phyloP scores from a whole-genome alignment of 2,329 filamentous ascomycete species.

The Cladophialophora immunda region DNA sequence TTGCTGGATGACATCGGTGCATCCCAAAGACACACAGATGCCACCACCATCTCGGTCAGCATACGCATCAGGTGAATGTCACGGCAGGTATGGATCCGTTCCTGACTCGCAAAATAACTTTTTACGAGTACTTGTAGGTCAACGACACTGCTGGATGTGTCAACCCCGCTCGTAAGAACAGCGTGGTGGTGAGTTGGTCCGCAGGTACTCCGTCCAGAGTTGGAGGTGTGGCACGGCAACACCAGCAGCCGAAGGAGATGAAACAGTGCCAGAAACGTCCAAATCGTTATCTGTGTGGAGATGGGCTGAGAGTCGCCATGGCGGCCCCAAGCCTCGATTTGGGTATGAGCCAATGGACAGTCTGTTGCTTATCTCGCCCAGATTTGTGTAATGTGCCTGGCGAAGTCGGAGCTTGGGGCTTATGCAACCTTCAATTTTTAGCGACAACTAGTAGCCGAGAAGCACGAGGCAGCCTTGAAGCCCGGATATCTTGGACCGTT shows the following conservation, averaged over 20 bases:
- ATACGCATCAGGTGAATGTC: not conserved
- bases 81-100: not conserved
- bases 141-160: no score
- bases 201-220: not conserved
- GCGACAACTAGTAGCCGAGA: constrained; percentile 19
- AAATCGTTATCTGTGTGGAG: constrained; percentile 22
- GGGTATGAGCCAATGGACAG: constrained; percentile 3
- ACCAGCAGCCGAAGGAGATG: not conserved
- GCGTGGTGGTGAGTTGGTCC: no score
- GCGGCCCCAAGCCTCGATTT: not conserved
- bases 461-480: constrained; percentile 20
- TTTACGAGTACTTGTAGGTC: no score
- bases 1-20: not conserved
- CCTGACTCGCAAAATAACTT: not conserved
- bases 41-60: not conserved
- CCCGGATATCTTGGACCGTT: not conserved
- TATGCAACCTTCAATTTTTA: constrained; percentile 9
- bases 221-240: not conserved
- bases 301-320: constrained; percentile 2
- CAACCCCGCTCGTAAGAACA: no score
- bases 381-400: constrained; percentile 4
- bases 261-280: not conserved
- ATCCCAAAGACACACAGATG: not conserved
- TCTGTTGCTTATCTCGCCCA: constrained; percentile 22
- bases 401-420: not conserved